Evolutionary conservation across 2,329 filamentous ascomycete genomes (phyloP), one percentile per base, ranked within the genome.

Genomic region (Claviceps digitariae): DNA sequence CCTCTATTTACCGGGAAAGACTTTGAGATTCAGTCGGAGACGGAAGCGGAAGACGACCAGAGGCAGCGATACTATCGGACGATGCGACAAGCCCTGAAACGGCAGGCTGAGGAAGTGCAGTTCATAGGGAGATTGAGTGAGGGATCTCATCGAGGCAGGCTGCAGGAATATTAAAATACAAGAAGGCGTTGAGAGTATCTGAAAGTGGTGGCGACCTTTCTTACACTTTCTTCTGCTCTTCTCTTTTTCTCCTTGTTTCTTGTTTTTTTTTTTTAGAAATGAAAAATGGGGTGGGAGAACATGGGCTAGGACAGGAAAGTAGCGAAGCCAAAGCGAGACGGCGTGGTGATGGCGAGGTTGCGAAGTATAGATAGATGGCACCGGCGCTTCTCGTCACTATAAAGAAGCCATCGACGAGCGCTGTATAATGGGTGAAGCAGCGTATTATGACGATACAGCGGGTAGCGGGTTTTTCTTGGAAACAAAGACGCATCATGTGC

Each of bases 71-170:
- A 91, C 67, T 74, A 75, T n/a, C 74, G 78, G 52, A 78, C 73
- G 59, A 90, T 95, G 86, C 78, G 87, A 57, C 73, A 76, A 60
- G 87, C 87, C 21, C 69, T 95, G 55, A 81, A 87, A 69, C 74
- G 75, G 58, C 88, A 94, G 68, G 88, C 87, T 10, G 82, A 90
- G 64, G 88, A 93, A 66, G 80, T 86, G 55, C 75, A 83, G 58
- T 89, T 87, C 67, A 79, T 91, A 66, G 79, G 79, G 58, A 80
- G 81, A 27, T 73, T 90, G 60, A 84, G 54, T 25, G 46, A 46
- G 17, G 43, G 21, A 44, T 2, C 20, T 15, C 21, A 7, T 10
- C 38, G 23, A 50, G 29, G 34, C 34, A 20, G 36, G 34, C 17
- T 17, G 36, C 17, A 31, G 3, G n/a, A 36, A 36, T 20, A 21